Base-by-base conservation (phyloP, 2,329 filamentous ascomycete genomes). In the Lasiodiplodia theobromae region DNA sequence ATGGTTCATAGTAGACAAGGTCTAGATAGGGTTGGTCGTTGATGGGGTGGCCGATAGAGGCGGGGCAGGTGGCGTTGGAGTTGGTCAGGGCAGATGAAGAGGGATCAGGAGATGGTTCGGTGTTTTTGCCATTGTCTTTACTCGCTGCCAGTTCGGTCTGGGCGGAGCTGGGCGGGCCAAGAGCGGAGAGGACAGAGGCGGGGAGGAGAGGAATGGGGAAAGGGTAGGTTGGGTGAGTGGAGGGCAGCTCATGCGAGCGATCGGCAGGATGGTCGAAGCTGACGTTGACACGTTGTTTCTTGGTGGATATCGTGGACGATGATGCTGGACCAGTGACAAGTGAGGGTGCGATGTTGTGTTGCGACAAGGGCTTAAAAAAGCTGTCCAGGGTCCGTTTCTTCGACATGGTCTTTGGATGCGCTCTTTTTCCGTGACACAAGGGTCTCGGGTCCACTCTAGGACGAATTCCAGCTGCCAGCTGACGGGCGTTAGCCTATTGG, bases 1-100 rank as follows among this genome's bases (percentile, higher is more conserved):
- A 94, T 0, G 92, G 91, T 73, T 92, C 86, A 76, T 91, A 94
- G 78, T 92, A 92, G 10, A 94, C 79, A 0, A 95, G 83, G 75
- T 94, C 90, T 0, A 94, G 84, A 71, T 94, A 86, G 0, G 87
- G 86, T 73, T 91, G 88, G 74, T 93, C 84, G 72, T 88, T 88
- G 71, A 94, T 90, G 2, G 76, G 73, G 56, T 80, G 84, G 1
- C 85, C 86, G 69, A 86, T 82, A 23, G 83, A 80, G 0, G 85
- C 84, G 6, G 89, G 88, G 31, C 77, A 77, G 52, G 77, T 77
- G 14, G 56, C n/a, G 23, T 18, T 4, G 62, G 52, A 3, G 25
- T 16, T 21, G n/a, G 51, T 23, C 18, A 67, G 14, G 74, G 8
- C 31, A 34, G 31, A 34, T 34, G 31, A 34, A 34, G 31, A 7